Percentiles rank a stretch among this genome's conserved stretches.
Conservation (phyloP, 208 protist species). For the Leishmania guyanensis region DNA sequence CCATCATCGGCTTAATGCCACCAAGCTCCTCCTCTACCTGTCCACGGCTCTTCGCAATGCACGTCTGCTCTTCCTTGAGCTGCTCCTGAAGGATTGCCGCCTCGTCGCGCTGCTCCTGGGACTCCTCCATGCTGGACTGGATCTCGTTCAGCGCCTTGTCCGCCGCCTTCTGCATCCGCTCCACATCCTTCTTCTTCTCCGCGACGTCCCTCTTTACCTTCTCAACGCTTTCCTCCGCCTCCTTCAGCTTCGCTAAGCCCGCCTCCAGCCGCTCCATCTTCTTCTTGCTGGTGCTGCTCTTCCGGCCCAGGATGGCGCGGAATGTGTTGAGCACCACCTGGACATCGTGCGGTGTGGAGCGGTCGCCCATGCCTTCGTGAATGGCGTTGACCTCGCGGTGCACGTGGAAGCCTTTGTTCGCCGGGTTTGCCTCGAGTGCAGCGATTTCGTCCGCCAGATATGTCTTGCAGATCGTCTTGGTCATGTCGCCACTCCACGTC, state of each 20-base stretch:
- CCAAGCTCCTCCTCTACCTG: constrained; percentile 93
- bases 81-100: constrained; percentile 85
- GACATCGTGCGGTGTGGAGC: constrained; percentile 86
- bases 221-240: constrained; percentile 92
- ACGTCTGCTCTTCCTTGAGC: constrained; percentile 91
- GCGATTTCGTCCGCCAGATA: constrained; percentile 74
- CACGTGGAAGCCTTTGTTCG: constrained; percentile 81
- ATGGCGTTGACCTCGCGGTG: constrained; percentile 87
- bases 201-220: constrained; percentile 90
- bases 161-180: constrained; percentile 93
- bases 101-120: constrained; percentile 91
- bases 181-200: constrained; percentile 89
- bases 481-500: constrained; percentile 86
- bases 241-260: constrained; percentile 94
- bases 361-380: constrained; percentile 65
- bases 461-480: constrained; percentile 84
- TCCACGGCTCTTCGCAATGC: constrained; percentile 75
- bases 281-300: constrained; percentile 75
- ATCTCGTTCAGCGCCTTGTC: constrained; percentile 95
- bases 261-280: constrained; percentile 84
- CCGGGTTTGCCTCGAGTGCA: constrained; percentile 55
- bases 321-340: constrained; percentile 88
- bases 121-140: constrained; percentile 94
- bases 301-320: constrained; percentile 66
- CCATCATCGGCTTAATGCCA: constrained; percentile 94